Evolutionary conservation across 257 asterid genomes (phyloP).

Genomic region (Jacaranda copaia): DNA sequence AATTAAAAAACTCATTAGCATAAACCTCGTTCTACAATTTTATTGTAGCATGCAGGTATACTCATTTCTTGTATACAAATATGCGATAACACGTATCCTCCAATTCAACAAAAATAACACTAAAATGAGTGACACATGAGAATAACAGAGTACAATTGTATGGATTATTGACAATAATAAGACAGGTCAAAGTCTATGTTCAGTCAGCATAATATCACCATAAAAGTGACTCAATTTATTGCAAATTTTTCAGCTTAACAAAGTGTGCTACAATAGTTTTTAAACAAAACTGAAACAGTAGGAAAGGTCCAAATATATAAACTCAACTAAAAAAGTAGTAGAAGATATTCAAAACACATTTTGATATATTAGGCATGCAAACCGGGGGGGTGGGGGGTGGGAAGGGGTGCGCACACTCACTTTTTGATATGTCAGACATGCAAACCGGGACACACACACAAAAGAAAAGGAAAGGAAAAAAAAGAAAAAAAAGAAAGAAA

Average conservation of each 20-base stretch:
- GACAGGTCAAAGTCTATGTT: not conserved
- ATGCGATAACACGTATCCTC: not conserved
- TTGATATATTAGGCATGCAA: not conserved
- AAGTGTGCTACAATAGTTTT: not conserved
- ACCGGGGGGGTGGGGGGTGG: no score
- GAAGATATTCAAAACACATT: conserved; percentile 6
- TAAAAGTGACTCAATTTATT: conserved; percentile 10
- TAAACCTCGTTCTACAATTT: not conserved
- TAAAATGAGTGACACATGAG: conserved; percentile 6
- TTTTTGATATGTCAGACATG: no score
- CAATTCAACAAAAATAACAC: conserved; percentile 4
- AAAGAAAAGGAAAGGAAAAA: no score
- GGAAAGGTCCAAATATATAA: not conserved
- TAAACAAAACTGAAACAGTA: conserved; percentile 1
- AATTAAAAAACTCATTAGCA: not conserved
- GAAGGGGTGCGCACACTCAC: no score
- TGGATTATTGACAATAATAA: not conserved
- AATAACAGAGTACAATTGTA: not conserved
- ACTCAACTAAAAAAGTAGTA: conserved; percentile 15
- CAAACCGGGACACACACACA: no score
- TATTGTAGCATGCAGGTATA: not conserved
- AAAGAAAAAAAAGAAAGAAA: not conserved
- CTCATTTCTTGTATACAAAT: conserved; percentile 17
- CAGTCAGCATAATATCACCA: conserved; percentile 31
- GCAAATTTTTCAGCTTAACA: conserved; percentile 17